Evolutionary conservation across 31 red algal species (phyloP).

Genomic region (Asparagopsis taxiformis): DNA sequence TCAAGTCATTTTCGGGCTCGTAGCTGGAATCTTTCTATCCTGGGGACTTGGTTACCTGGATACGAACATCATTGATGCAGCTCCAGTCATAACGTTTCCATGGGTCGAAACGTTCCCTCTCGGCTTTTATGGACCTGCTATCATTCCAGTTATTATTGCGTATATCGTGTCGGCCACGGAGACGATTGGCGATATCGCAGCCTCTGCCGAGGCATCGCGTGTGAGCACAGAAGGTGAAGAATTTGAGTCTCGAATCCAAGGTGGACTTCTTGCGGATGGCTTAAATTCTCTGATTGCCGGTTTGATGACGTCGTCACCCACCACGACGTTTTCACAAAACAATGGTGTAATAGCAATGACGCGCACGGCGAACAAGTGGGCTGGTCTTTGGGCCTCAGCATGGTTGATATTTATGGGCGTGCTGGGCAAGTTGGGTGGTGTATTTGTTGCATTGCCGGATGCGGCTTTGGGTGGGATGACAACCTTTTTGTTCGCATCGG

Average conservation of each 20-base stretch:
- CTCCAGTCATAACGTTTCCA: constrained; percentile 49
- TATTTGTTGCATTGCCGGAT: constrained; percentile 73
- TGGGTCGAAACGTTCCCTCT: constrained; percentile 55
- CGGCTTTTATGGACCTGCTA: constrained; percentile 65
- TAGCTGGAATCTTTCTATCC: constrained; percentile 43
- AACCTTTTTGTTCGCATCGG: constrained; percentile 81
- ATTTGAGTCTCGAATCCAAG: constrained; percentile 61
- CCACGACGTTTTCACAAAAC: constrained; percentile 73
- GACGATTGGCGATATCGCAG: constrained; percentile 66
- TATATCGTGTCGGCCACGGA: constrained; percentile 66
- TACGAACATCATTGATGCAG: constrained; percentile 8
- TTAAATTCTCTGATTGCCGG: constrained; percentile 49
- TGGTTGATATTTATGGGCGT: constrained; percentile 40
- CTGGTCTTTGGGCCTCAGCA: constrained; percentile 5
- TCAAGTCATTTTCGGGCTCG: constrained; percentile 56
- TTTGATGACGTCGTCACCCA: constrained; percentile 48
- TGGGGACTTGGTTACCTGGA: constrained; percentile 40
- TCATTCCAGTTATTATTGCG: constrained; percentile 70
- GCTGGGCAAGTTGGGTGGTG: constrained; percentile 65
- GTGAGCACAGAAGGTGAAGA: constrained; percentile 37
- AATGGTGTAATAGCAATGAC: constrained; percentile 56
- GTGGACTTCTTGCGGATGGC: constrained; percentile 60
- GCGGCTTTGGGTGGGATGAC: constrained; percentile 77
- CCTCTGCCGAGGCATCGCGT: constrained; percentile 65
- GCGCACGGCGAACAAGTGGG: constrained; percentile 2